phyloP scores from a whole-genome alignment of 805 yeast species.

The Metschnikowia similis region DNA sequence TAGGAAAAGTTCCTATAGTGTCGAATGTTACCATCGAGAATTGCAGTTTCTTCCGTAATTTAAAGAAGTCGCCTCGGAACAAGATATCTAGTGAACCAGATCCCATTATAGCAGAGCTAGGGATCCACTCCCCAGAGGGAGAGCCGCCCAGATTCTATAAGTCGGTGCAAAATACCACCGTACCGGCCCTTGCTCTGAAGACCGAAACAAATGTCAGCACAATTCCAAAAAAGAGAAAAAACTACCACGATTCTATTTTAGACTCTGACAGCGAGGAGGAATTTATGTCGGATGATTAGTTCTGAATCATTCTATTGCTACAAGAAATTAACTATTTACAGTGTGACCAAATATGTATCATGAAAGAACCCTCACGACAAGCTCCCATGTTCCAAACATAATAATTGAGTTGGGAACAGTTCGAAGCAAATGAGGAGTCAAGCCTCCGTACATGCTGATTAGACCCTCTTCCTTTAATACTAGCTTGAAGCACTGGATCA shows the following conservation, averaged over 20 bases:
- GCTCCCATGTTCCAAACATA: conserved; percentile 99
- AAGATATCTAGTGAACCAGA: conserved; percentile 23
- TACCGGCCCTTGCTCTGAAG: background rate
- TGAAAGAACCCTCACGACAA: conserved; percentile 41
- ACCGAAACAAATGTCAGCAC: background rate
- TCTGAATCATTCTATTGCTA: background rate
- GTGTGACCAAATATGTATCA: conserved; percentile 1
- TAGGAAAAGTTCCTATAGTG: conserved; percentile 47
- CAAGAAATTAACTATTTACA: conserved; percentile 9
- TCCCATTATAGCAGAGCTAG: conserved; percentile 23
- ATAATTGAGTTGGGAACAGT: conserved; percentile 97
- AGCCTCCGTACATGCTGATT: conserved; percentile 91
- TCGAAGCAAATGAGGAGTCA: conserved; percentile 93
- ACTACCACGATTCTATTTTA: background rate
- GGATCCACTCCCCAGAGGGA: conserved; percentile 36
- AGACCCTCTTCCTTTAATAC: conserved; percentile 92
- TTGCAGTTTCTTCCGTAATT: conserved; percentile 22
- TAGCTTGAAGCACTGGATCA: conserved; percentile 79
- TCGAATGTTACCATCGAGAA: conserved; percentile 1
- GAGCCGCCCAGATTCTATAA: conserved; percentile 47
- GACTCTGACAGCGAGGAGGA: conserved; percentile 13
- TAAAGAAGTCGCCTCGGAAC: conserved; percentile 28
- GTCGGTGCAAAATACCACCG: conserved; percentile 26
- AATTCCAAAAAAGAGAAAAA: background rate
- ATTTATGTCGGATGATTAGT: conserved; percentile 6